Base-by-base conservation (phyloP, 371 early-diverging fungal genomes). In the Massospora cicadina region DNA sequence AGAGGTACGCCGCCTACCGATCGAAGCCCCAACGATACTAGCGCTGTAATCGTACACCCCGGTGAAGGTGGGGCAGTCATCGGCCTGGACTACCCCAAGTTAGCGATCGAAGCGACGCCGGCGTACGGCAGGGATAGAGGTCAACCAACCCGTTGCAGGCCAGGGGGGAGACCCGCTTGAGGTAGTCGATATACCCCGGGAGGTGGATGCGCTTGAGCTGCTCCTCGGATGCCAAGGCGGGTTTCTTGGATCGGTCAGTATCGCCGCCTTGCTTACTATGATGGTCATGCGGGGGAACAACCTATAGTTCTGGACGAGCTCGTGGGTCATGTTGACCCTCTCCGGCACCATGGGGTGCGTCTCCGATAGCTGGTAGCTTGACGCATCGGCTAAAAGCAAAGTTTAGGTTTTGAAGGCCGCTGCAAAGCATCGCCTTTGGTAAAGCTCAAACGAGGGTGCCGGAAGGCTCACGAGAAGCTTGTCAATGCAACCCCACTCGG, bases 281-380 rank as follows among this genome's bases (percentile, higher is more conserved):
- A 95, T 83, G 58, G 85, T 85, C 89, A 99, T 85, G 66, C 95
- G 82, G 68, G 93, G 89, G 71, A 93, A 89, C 21, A 99, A 78
- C 13, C 90, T 93, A 76, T 97, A 98, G 43, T 89, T 89, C 65
- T 93, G 79, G 28, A 99, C 89, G 64, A 99, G 79, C 69, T 90
- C 90, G 74, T 99, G 98, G 29, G 98, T 92, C 84, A 99, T 89
- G 65, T 90, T 89, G 70, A 99, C 89, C 66, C 99, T 83, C 59
- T 94, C 90, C 10, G 99, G 99, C 71, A 99, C 99, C 99, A 99
- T 99, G 1, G 98, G 98, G 70, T 98, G 98, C 23, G 43, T 43
- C 43, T 68, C 87, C 86, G 70, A 90, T 43, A 43, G 17, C 43
- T 43, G 43, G 17, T 43, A 43, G 17, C 43, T 43, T 5, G 43